Percentiles rank a stretch among this genome's conserved stretches.
Conservation (phyloP, 345 rosid genomes). For the Lumnitzera littorea region DNA sequence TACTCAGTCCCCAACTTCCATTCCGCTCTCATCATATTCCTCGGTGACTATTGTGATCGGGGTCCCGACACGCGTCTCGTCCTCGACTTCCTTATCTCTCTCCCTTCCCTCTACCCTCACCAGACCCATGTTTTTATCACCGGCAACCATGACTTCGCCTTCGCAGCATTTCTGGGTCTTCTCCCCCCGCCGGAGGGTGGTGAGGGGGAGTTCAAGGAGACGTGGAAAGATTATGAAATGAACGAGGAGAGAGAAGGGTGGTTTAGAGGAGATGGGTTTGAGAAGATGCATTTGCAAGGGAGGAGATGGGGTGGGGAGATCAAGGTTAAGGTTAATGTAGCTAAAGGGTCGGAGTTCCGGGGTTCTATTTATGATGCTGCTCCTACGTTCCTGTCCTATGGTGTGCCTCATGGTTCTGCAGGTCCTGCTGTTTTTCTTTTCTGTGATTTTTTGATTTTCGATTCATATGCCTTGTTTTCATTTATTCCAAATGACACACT, state of each 20-base stretch:
- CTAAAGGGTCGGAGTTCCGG: constrained; percentile 38
- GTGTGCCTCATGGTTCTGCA: constrained; percentile 77
- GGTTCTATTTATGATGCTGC: constrained; percentile 78
- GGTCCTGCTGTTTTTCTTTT: constrained; percentile 28
- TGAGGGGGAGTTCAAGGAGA: constrained; percentile 34
- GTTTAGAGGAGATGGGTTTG: constrained; percentile 58
- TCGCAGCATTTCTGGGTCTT: constrained; percentile 53
- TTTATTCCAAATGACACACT: too few relatives aligned
- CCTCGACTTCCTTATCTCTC: constrained; percentile 48
- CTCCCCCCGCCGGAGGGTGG: constrained; percentile 46
- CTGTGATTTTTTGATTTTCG: too few relatives aligned
- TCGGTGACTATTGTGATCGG: constrained; percentile 91
- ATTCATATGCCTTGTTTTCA: too few relatives aligned
- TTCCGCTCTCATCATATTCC: constrained; percentile 62
- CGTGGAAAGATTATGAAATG: constrained; percentile 49
- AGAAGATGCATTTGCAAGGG: constrained; percentile 66
- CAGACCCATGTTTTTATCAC: constrained; percentile 59
- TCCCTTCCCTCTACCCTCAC: constrained; percentile 40
- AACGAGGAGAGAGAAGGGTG: constrained; percentile 74
- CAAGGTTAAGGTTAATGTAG: constrained; percentile 28
- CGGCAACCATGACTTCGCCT: constrained; percentile 80
- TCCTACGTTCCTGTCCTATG: constrained; percentile 68
- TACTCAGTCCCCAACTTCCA: constrained; percentile 33
- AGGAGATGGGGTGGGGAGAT: constrained; percentile 73
- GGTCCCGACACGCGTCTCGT: constrained; percentile 62